Evolutionary conservation across 176 grass and related monocot species (phyloP).

Genomic region (Oryza glumipatula): DNA sequence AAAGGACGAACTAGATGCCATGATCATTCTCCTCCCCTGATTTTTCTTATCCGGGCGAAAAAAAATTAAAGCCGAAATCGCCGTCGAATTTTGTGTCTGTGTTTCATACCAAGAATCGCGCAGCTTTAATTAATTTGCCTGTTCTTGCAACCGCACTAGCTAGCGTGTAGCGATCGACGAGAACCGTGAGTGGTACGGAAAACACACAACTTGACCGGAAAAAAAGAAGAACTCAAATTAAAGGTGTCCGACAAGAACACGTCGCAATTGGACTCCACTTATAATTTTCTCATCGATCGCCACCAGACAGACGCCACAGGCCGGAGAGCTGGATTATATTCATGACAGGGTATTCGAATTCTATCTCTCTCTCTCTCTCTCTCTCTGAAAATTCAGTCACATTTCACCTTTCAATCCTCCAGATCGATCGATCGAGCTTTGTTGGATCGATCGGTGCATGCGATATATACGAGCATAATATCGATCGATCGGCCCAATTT

Average conservation of each 20-base stretch:
- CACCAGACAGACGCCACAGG: neutral
- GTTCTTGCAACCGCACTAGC: neutral
- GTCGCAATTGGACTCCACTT: neutral
- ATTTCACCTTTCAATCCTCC: slow-evolving; percentile 10
- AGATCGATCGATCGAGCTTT: neutral
- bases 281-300: no score
- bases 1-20: slow-evolving; percentile 22
- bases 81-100: neutral
- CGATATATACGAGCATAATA: neutral
- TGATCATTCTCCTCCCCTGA: neutral
- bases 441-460: neutral
- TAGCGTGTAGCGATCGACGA: neutral
- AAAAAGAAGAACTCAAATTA: neutral
- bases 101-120: neutral
- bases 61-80: neutral
- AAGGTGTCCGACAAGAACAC: slow-evolving; percentile 17
- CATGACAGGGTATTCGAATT: slow-evolving; percentile 27
- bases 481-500: neutral
- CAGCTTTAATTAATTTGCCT: neutral
- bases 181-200: slow-evolving; percentile 27
- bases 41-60: neutral
- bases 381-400: neutral
- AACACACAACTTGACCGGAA: neutral
- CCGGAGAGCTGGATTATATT: neutral
- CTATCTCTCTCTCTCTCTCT: neutral